A percentile compares a stretch with the other conserved stretches of the same genome.
phyloP scores from a whole-genome alignment of 1,139 yeast genomes.

The Meyerozyma athensensis region DNA sequence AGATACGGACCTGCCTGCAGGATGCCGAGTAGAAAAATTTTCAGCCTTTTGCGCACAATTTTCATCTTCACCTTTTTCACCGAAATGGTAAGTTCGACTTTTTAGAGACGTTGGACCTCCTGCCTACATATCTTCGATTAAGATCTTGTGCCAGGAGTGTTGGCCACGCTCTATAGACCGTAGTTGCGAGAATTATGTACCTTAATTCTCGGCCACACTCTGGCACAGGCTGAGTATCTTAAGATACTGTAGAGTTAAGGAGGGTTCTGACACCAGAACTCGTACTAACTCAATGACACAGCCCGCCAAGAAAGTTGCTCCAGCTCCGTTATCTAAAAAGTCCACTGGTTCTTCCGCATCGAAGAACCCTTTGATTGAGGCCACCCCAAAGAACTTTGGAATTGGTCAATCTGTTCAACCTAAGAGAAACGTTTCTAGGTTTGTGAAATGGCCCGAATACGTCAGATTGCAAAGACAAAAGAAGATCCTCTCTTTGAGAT shows the following conservation, averaged over 20 bases:
- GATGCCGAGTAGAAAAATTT: not conserved
- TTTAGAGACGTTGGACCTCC: slow-evolving; percentile 5
- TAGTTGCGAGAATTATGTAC: not conserved
- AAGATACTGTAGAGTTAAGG: slow-evolving; percentile 40
- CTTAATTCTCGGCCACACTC: slow-evolving; percentile 16
- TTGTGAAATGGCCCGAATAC: slow-evolving; percentile 98
- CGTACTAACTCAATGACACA: slow-evolving; percentile 64
- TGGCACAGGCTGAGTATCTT: slow-evolving; percentile 45
- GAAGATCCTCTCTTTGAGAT: slow-evolving; percentile 16
- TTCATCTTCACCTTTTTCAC: not conserved
- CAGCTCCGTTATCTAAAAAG: slow-evolving; percentile 70
- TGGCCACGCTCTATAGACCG: slow-evolving; percentile 4
- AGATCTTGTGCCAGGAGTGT: slow-evolving; percentile 4
- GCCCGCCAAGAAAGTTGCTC: slow-evolving; percentile 81
- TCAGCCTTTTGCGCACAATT: not conserved
- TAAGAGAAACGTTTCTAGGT: slow-evolving; percentile 92
- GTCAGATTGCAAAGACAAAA: slow-evolving; percentile 52
- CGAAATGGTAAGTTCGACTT: slow-evolving; percentile 4
- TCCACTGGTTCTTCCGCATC: slow-evolving; percentile 34
- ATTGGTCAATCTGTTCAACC: slow-evolving; percentile 95
- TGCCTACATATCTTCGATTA: not conserved
- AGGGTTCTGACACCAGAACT: slow-evolving; percentile 26
- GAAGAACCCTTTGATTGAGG: slow-evolving; percentile 75
- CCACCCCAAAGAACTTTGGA: slow-evolving; percentile 92
- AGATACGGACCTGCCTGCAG: not conserved